A percentile compares a stretch with the other conserved stretches of the same genome.
Conservation (phyloP, 495 filamentous ascomycete species). For the Thermothielavioides terrestris region DNA sequence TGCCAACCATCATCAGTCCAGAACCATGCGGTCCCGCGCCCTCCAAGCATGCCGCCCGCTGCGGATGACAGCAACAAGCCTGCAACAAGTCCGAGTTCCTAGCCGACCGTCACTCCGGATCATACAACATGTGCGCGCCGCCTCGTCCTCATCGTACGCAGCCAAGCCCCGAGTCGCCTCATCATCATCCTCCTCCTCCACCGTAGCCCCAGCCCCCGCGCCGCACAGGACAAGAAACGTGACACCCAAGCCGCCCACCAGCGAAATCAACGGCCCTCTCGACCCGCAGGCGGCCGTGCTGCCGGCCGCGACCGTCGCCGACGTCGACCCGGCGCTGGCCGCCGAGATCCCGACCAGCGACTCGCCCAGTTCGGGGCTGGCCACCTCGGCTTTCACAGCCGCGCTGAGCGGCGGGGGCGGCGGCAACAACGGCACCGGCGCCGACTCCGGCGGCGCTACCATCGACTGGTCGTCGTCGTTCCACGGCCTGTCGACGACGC, state of each 20-base stretch:
- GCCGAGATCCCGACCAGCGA: constrained; percentile 14
- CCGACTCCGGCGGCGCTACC: constrained; percentile 37
- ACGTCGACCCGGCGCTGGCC: constrained; percentile 21
- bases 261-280: neutral
- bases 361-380: neutral
- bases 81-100: constrained; percentile 1
- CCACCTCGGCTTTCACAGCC: constrained; percentile 11
- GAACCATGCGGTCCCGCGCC: constrained; percentile 21
- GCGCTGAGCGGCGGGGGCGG: constrained; percentile 17
- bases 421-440: constrained; percentile 5
- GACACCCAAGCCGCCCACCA: neutral
- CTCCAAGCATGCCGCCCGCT: constrained; percentile 17
- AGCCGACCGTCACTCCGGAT: neutral
- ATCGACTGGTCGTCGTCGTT: constrained; percentile 94
- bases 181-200: constrained; percentile 1
- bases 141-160: constrained; percentile 7
- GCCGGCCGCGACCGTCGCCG: constrained; percentile 25
- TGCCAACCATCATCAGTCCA: neutral
- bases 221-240: neutral
- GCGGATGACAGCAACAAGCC: constrained; percentile 8
- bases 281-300: constrained; percentile 27
- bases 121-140: constrained; percentile 1
- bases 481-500: constrained; percentile 68
- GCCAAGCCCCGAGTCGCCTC: neutral
- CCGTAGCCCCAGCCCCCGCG: constrained; percentile 3